These are phyloP conservation scores for Solidago caesia DNA, from an alignment of 129 eudicot species.

Conservation along the genomic window DNA sequence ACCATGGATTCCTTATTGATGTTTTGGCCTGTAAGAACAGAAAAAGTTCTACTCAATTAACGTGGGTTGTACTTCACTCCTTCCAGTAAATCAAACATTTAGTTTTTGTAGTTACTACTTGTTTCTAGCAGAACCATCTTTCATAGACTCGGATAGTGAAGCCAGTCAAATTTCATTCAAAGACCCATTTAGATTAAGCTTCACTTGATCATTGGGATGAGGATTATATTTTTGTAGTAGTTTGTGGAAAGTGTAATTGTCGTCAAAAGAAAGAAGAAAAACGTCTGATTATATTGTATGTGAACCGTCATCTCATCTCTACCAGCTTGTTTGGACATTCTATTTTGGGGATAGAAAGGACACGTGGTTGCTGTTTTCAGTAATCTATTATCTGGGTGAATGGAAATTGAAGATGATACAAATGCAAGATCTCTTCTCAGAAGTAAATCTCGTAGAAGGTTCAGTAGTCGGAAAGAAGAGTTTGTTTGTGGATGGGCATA, in stretches of 20 bases:
- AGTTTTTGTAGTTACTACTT: background rate
- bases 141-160: background rate
- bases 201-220: background rate
- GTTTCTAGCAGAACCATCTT: constrained; percentile 8
- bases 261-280: background rate
- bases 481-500: background rate
- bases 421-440: background rate
- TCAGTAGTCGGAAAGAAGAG: background rate
- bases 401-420: background rate
- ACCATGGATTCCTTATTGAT: background rate
- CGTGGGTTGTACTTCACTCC: background rate
- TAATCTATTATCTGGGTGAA: background rate
- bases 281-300: background rate
- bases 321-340: constrained; percentile 1
- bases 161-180: background rate
- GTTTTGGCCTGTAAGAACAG: background rate
- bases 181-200: background rate
- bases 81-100: background rate
- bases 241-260: background rate
- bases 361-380: background rate
- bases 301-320: background rate
- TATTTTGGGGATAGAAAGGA: background rate
- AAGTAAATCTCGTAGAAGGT: background rate
- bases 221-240: background rate
- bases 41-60: background rate